Evolutionary conservation across 192 early-diverging fungal genomes (phyloP), one percentile per base, ranked within the genome.

Genomic region (Paraglomus occultum): DNA sequence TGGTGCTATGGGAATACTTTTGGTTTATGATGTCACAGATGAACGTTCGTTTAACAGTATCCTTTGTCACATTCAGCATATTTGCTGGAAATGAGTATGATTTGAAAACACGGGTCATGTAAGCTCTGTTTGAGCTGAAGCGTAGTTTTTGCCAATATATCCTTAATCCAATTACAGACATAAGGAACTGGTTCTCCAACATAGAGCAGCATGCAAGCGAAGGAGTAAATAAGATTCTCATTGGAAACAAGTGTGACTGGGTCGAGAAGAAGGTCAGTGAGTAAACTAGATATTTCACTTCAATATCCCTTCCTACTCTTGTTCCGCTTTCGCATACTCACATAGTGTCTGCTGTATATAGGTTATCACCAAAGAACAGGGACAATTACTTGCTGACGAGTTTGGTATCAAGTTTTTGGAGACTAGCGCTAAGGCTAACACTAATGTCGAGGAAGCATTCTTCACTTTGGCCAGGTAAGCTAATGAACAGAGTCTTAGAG

Each of bases 201-300:
- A 96, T 99, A 75, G 97, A 99, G 78, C 96, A 99, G 76, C 93
- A 99, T 76, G 97, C 97, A 49, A 96, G 90, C 77, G 96, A 98
- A 77, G 96, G 95, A 60, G 97, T 99, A 14, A 96, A 97, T 85
- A 96, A 96, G 80, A 96, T 99, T 48, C 86, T 99, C 58, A 92
- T 99, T 80, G 97, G 96, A 61, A 99, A 99, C 88, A 99, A 99
- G 75, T 97, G 96, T 79, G 97, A 99, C 80, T 93, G 97, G 87
- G 86, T 90, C 49, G 97, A 95, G 66, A 93, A 94, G 80, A 91
- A 92, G 83, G 91, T 93, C 76, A 61, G 60, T 45, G 60, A 64
- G 8, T 40, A 14, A 62, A 44, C 20, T 76, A 17, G 18, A 9
- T 48, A 47, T 64, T 7, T 20, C 46, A 6, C 23, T 47, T 15